phyloP scores from a whole-genome alignment of 2,329 filamentous ascomycete species.

The Xylaria sp. region DNA sequence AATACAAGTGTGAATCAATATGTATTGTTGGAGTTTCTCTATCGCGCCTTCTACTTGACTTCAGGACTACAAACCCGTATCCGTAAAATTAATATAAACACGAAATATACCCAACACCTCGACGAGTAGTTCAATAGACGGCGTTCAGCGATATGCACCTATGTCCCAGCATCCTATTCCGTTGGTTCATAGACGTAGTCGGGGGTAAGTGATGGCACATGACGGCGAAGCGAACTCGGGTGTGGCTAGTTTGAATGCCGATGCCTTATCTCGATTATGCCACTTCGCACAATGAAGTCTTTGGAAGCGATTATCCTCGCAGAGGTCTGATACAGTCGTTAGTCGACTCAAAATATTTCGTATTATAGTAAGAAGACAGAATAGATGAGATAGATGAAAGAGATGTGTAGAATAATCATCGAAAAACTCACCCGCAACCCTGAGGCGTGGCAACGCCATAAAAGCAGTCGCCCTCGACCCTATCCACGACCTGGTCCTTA shows the following conservation, averaged over 20 bases:
- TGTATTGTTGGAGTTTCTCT: not conserved
- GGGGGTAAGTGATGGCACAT: not conserved
- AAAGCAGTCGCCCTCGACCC: constrained; percentile 61
- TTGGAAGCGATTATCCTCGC: not conserved
- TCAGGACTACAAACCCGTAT: not conserved
- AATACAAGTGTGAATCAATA: not conserved
- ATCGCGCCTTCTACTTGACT: not conserved
- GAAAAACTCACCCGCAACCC: constrained; percentile 64
- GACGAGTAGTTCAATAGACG: not conserved
- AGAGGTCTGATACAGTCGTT: constrained; percentile 20
- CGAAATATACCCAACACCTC: not conserved
- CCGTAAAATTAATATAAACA: not conserved
- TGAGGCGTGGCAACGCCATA: constrained; percentile 65
- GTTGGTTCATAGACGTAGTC: not conserved
- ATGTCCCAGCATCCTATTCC: not conserved
- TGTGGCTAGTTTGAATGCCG: not conserved
- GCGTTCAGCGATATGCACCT: not conserved
- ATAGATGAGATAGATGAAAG: not conserved
- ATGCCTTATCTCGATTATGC: not conserved
- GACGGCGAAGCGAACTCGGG: not conserved
- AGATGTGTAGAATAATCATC: not conserved
- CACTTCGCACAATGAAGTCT: not conserved
- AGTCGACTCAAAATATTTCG: not conserved
- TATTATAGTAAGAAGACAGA: not conserved
- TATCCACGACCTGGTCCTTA: constrained; percentile 62